Conservation (phyloP, 192 early-diverging fungal genomes). For the Lunasporangiospora selenospora region DNA sequence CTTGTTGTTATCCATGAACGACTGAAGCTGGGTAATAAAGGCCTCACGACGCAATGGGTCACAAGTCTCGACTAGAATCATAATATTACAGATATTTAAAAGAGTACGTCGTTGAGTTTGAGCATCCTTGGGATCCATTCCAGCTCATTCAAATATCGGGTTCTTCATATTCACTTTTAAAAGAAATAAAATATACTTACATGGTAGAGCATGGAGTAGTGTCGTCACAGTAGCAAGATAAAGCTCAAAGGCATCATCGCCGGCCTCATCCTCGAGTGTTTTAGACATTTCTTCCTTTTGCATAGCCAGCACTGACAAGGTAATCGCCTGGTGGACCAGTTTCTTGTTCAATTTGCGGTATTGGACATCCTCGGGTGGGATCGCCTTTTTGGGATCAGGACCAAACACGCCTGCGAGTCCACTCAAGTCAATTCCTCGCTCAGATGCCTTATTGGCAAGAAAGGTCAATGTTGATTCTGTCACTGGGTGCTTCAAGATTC, state of each 20-base stretch:
- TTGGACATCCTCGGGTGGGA: conserved; percentile 32
- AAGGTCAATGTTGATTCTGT: conserved; percentile 41
- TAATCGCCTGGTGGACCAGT: conserved; percentile 45
- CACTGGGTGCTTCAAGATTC: conserved; percentile 39
- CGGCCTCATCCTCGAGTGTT: conserved; percentile 42
- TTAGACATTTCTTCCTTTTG: conserved; percentile 44
- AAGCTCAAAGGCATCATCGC: conserved; percentile 47
- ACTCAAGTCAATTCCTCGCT: conserved; percentile 24
- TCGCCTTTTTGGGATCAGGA: conserved; percentile 17
- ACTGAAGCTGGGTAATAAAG: conserved; percentile 21
- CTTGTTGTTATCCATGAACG: conserved; percentile 19
- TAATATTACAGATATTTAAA: too few species aligned
- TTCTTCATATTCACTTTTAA: neutral
- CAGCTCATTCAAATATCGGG: too few species aligned
- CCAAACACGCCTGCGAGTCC: conserved; percentile 19
- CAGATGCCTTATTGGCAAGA: conserved; percentile 29
- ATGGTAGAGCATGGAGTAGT: conserved; percentile 44
- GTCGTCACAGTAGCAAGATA: conserved; percentile 41
- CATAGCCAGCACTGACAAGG: conserved; percentile 45
- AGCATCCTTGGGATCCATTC: too few species aligned
- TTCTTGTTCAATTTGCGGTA: conserved; percentile 48
- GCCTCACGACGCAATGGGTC: conserved; percentile 37
- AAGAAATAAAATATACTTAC: conserved; percentile 20
- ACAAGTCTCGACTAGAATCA: conserved; percentile 42
- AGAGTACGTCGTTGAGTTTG: too few species aligned